Base-by-base conservation (phyloP, 2,329 filamentous ascomycete species). In the Penicillium verrucosum region DNA sequence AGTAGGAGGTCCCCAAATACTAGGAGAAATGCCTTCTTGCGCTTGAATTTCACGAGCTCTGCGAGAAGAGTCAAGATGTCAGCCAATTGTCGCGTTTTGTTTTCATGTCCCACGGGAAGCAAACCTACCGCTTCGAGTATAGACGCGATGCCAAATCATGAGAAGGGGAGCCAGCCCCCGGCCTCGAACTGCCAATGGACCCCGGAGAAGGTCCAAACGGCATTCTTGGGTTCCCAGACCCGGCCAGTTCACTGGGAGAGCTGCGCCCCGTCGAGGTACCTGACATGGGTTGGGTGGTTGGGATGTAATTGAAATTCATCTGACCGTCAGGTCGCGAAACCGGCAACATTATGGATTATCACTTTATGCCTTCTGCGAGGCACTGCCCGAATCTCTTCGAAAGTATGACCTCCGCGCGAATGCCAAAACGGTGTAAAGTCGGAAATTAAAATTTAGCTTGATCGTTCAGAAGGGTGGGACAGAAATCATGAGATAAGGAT, bases 31-130 rank as follows among this genome's bases (percentile, higher is more conserved):
- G 50, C 92, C 92, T 82, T 97, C 93, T 78, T 97, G 92, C 53
- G 92, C 92, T 79, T 97, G 93, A 60, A 97, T 97, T 76, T 99
- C 94, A 74, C 94, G 85, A 64, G 94, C 92, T 72, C 93, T 96
- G 68, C 55, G 30, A 12, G 47, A 51, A 27, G 25, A 46, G 40
- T n/a, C 43, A 54, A 46, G 37, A 10, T 9, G 59, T 64, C 54
- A 61, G 59, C 51, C 38, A 43, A 52, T 47, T 38, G 52, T 30
- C 32, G 16, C 38, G 10, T 23, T n/a, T 34, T 25, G 10, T 23
- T n/a, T 34, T 25, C 14, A 14, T 49, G 23, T 36, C 27, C n/a
- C 16, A 50, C 36, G 10, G n/a, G 42, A 57, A 40, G 41, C 18
- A 63, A 42, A 79, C 86, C 71, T 84, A 96, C 92, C 94, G 87